A percentile compares a stretch with the other conserved stretches of the same genome.
phyloP scores from a whole-genome alignment of 306 rosid genomes.

The Cucumis sativus region Cucumber_9930_V3 NC_026655.2:14549001-14549500 shows the following conservation, averaged over 20 bases:
- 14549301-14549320: conserved; percentile 31
- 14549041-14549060: conserved; percentile 45
- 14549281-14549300: conserved; percentile 26
- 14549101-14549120: conserved; percentile 23
- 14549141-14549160: conserved; percentile 14
- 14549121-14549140: conserved; percentile 10
- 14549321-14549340: conserved; percentile 40
- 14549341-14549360: conserved; percentile 51
- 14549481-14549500: conserved; percentile 28
- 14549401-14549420: conserved; percentile 41
- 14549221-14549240: conserved; percentile 56
- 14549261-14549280: conserved; percentile 37
- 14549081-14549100: conserved; percentile 37
- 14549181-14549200: conserved; percentile 42
- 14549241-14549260: conserved; percentile 48
- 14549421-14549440: conserved; percentile 36
- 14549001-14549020: conserved; percentile 46
- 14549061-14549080: conserved; percentile 47
- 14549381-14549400: conserved; percentile 38
- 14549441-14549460: conserved; percentile 34
- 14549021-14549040: conserved; percentile 44
- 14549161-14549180: conserved; percentile 20
- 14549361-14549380: conserved; percentile 47
- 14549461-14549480: conserved; percentile 11
- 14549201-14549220: conserved; percentile 57